Percentiles rank a stretch among this genome's conserved stretches.
Conservation (phyloP, 495 filamentous ascomycete species). For the Penicillium pancosmium region DNA sequence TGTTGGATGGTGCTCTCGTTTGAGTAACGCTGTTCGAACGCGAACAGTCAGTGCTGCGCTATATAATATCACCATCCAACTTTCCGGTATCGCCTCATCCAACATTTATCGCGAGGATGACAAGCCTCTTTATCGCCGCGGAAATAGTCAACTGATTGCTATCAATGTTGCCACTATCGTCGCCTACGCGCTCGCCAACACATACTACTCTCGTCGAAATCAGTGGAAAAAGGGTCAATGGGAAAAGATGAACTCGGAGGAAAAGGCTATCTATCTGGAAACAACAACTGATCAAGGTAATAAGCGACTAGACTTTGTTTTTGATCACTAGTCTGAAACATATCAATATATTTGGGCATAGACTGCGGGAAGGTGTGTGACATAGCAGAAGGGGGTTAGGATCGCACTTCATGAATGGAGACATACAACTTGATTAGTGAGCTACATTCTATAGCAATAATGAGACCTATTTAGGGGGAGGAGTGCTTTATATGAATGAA, state of each 20-base stretch:
- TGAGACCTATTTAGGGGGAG: too few species aligned
- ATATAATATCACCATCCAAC: conserved; percentile 57
- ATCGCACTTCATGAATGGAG: too few species aligned
- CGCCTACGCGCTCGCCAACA: conserved; percentile 41
- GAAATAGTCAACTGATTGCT: conserved; percentile 53
- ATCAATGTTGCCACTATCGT: conserved; percentile 48
- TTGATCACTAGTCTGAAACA: conserved; percentile 17
- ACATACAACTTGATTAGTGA: too few species aligned
- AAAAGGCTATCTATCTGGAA: conserved; percentile 34
- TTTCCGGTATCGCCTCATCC: conserved; percentile 52
- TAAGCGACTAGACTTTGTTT: conserved; percentile 44
- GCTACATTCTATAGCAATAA: too few species aligned
- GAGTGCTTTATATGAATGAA: too few species aligned
- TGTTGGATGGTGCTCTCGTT: conserved; percentile 48
- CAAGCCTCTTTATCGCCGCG: conserved; percentile 55
- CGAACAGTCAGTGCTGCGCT: conserved; percentile 59
- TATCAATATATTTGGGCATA: too few species aligned
- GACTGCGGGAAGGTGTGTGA: background rate
- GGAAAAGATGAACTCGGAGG: conserved; percentile 29
- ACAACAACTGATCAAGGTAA: conserved; percentile 43
- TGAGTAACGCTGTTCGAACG: conserved; percentile 58
- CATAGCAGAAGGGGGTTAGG: background rate
- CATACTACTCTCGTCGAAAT: conserved; percentile 47
- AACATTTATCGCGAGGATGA: conserved; percentile 64
- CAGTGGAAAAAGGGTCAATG: conserved; percentile 31